phyloP scores from a whole-genome alignment of 176 grass and related monocot species.

The Thinopyrum elongatum region DNA sequence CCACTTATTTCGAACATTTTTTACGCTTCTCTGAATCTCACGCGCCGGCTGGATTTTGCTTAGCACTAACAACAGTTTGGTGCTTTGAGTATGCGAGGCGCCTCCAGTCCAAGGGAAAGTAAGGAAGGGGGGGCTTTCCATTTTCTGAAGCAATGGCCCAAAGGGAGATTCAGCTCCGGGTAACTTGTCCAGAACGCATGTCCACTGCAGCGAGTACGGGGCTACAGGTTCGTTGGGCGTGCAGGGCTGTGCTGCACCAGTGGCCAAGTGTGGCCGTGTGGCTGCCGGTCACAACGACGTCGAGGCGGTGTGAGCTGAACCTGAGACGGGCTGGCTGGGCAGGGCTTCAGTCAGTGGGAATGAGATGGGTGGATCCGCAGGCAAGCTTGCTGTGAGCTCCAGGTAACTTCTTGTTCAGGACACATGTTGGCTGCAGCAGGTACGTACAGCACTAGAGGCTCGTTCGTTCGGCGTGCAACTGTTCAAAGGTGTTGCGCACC shows the following conservation, averaged over 20 bases:
- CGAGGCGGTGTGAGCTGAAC: background rate
- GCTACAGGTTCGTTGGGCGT: background rate
- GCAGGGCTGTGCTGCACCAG: background rate
- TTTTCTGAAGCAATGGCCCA: constrained; percentile 37
- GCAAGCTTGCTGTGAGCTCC: background rate
- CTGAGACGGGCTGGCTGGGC: too few relatives aligned
- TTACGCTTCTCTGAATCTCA: constrained; percentile 19
- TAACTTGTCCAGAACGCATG: background rate
- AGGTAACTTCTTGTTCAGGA: background rate
- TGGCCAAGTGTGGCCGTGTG: background rate
- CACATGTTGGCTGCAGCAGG: too few relatives aligned
- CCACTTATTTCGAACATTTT: too few relatives aligned
- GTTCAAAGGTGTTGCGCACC: background rate
- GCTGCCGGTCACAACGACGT: background rate
- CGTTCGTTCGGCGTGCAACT: background rate
- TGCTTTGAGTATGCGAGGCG: constrained; percentile 23
- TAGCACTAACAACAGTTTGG: background rate
- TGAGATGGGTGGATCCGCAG: too few relatives aligned
- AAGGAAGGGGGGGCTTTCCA: background rate
- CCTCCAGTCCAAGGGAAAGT: too few relatives aligned
- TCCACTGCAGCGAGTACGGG: background rate
- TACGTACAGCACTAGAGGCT: too few relatives aligned
- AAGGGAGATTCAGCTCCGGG: background rate
- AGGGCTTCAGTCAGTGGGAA: too few relatives aligned
- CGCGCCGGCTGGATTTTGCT: constrained; percentile 18